Conservation (phyloP, 495 filamentous ascomycete genomes). For the Pseudotulostoma volvatum region DNA sequence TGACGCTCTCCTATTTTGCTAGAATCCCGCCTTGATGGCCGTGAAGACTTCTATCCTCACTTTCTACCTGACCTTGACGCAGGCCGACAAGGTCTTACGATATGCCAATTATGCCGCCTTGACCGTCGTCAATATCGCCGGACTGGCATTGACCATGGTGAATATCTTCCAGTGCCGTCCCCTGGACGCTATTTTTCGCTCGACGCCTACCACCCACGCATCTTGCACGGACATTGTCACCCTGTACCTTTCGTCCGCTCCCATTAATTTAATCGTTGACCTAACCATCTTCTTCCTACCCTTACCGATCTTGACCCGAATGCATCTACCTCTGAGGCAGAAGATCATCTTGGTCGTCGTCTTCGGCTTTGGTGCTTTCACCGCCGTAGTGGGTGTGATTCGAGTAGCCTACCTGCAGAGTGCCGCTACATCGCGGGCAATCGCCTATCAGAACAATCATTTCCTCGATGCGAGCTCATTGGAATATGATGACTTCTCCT, state of each 20-base stretch:
- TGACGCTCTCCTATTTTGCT: background rate
- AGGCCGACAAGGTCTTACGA: slow-evolving; percentile 54
- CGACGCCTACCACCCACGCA: slow-evolving; percentile 24
- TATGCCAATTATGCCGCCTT: slow-evolving; percentile 55
- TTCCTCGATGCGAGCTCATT: slow-evolving; percentile 6
- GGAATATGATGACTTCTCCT: slow-evolving; percentile 35
- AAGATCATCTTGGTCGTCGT: slow-evolving; percentile 72
- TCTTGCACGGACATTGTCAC: slow-evolving; percentile 61
- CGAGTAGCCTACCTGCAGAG: slow-evolving; percentile 78
- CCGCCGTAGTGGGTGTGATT: slow-evolving; percentile 74
- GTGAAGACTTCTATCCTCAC: slow-evolving; percentile 82
- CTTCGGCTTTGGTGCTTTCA: slow-evolving; percentile 71
- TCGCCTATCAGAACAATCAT: slow-evolving; percentile 4
- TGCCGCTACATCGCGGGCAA: slow-evolving; percentile 34
- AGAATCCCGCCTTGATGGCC: slow-evolving; percentile 69
- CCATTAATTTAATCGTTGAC: slow-evolving; percentile 75
- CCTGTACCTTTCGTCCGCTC: slow-evolving; percentile 68
- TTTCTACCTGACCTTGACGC: slow-evolving; percentile 70
- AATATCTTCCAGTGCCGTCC: slow-evolving; percentile 86
- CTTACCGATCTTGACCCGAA: slow-evolving; percentile 70
- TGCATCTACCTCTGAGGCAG: slow-evolving; percentile 68
- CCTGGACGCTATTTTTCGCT: slow-evolving; percentile 41
- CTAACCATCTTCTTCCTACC: slow-evolving; percentile 69
- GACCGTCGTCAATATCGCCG: slow-evolving; percentile 58
- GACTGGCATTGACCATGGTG: slow-evolving; percentile 62